Evolutionary conservation across 495 filamentous ascomycete genomes (phyloP), one percentile per base, ranked within the genome.

Genomic region (Pyrenula aspistea): DNA sequence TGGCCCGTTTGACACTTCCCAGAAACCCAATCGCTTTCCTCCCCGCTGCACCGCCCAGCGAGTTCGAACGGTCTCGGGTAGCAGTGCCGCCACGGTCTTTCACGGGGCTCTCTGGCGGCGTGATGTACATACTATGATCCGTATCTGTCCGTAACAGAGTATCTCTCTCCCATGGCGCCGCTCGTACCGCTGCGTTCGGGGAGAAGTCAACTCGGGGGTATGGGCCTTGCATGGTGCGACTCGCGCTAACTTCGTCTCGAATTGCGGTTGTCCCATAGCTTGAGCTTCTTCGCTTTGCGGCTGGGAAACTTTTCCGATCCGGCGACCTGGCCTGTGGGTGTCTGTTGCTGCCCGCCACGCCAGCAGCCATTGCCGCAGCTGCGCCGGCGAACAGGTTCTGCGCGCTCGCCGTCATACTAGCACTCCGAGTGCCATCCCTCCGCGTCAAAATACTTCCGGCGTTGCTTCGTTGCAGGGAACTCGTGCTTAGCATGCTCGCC

Each of bases 1-100:
- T 66, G 2, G 75, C 81, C 24, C 79, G 72, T 19, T 80, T 76
- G 49, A 85, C 72, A 52, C 68, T 80, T 20, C 80, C 77, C 61
- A 83, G 73, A 73, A 74, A 80, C 19, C 77, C 75, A 12, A 69
- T 10, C 19, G 50, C 50, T 70, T 25, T 73, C n/a, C n/a, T n/a
- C 66, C 52, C 68, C 63, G 48, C 75, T 68, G 21, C 12, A 53
- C 52, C 65, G 70, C 24, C 64, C 62, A 63, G 62, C 0, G 64
- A 66, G 23, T 70, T 63, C 0, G 67, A 67, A 55, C 56, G 69
- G 56, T 62, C 65, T 68, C 58, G 60, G 63, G 63, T 56, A 69
- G 55, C 59, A 11, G 49, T 4, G 15, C 31, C 15, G 8, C 15
- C 31, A 10, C 19, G 8, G 10, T 52, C 50, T 52, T 24, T 52